Percentiles rank a stretch among this genome's conserved stretches.
phyloP scores from a whole-genome alignment of 208 protist genomes.

The Trypanosoma cruzi region DNA sequence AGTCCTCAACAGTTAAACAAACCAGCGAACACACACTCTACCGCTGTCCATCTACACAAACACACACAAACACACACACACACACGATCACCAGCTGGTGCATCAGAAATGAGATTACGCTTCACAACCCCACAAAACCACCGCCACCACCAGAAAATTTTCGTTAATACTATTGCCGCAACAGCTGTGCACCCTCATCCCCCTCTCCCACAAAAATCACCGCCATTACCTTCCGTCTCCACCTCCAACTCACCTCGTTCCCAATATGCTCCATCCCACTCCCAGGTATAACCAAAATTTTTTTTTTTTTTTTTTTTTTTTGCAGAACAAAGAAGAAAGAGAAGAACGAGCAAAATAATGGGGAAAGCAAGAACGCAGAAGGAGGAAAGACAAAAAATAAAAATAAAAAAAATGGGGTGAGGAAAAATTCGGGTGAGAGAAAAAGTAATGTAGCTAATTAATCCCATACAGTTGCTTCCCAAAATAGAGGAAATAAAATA shows the following conservation, averaged over 20 bases:
- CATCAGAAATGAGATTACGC: background rate
- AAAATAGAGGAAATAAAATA: constrained; percentile 19
- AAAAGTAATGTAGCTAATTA: constrained; percentile 31
- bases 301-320: too few species aligned
- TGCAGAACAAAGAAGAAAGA: background rate
- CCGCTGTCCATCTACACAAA: background rate
- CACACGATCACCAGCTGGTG: background rate
- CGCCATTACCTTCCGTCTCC: too few species aligned
- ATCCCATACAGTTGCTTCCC: background rate
- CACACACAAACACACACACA: background rate
- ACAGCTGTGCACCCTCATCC: too few species aligned
- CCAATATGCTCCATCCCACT: too few species aligned
- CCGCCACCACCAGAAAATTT: too few species aligned
- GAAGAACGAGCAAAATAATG: background rate
- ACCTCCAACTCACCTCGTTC: too few species aligned
- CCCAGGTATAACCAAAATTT: too few species aligned
- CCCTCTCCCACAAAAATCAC: too few species aligned
- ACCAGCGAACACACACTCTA: constrained; percentile 1
- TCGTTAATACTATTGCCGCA: too few species aligned
- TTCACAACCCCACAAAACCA: background rate
- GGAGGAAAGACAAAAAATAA: background rate
- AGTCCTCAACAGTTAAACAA: background rate
- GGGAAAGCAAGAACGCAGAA: background rate
- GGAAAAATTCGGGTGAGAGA: constrained; percentile 7
- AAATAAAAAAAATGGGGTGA: background rate